A percentile compares a stretch with the other conserved stretches of the same genome.
Evolutionary conservation across 2,329 filamentous ascomycete genomes (phyloP).

Genomic region (Fusarium lyarnte): DNA sequence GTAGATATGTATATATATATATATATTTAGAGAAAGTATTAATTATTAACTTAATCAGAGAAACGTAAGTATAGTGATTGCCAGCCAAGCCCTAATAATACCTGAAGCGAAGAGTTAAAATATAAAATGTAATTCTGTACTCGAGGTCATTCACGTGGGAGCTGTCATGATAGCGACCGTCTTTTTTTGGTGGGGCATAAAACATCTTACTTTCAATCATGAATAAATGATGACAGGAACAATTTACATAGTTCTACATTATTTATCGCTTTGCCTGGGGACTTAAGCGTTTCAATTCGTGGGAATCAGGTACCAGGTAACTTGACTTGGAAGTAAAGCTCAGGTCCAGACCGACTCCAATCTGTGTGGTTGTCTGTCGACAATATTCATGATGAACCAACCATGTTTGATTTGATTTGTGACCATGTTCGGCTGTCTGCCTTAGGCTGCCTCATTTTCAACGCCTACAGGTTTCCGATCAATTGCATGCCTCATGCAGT

Average conservation of each 20-base stretch:
- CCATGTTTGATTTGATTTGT: not conserved
- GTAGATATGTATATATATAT: too few relatives aligned
- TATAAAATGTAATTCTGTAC: not conserved
- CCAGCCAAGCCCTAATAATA: not conserved
- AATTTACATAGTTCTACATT: not conserved
- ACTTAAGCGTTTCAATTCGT: not conserved
- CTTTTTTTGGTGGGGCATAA: conserved; percentile 27
- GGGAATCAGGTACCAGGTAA: not conserved
- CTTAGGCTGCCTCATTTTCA: conserved; percentile 3
- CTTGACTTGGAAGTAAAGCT: not conserved
- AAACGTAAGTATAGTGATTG: not conserved
- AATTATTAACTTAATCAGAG: not conserved
- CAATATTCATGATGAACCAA: conserved; percentile 9
- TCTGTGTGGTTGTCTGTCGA: not conserved
- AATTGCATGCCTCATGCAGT: not conserved
- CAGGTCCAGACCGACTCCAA: not conserved
- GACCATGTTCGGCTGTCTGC: conserved; percentile 11
- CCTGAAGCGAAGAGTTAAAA: not conserved
- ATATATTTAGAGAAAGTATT: not conserved
- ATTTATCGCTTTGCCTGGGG: not conserved
- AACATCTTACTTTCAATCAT: conserved; percentile 9
- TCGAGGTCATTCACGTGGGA: not conserved
- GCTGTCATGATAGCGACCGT: conserved; percentile 29
- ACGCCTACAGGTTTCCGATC: not conserved
- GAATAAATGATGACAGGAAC: conserved; percentile 6